Conservation (phyloP, 106 monocot genomes). For the Amphibolis antarctica region DNA sequence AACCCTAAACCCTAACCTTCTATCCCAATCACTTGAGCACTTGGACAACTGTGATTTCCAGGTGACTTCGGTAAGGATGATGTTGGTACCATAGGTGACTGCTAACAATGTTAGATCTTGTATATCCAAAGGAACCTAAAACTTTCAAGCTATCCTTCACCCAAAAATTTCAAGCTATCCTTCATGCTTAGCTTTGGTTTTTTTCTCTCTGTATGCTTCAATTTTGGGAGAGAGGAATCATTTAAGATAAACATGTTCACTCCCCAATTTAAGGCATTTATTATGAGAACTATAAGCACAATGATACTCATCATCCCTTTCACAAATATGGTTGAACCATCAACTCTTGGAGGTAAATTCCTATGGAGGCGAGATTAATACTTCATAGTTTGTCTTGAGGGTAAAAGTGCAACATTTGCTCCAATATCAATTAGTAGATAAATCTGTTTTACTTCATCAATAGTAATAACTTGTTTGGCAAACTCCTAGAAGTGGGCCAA, state of each 20-base stretch:
- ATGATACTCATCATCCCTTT: conserved; percentile 99
- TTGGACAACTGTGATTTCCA: no score
- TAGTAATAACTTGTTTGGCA: conserved; percentile 97
- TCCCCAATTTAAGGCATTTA: conserved; percentile 64
- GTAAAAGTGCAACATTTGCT: conserved; percentile 84
- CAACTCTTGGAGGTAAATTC: conserved; percentile 78
- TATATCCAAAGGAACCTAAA: conserved; percentile 78
- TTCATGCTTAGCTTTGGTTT: conserved; percentile 86
- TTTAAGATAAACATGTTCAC: conserved; percentile 82
- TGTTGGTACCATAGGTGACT: conserved; percentile 93
- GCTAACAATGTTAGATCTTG: conserved; percentile 91
- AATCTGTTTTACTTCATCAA: conserved; percentile 96
- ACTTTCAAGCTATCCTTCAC: no score
- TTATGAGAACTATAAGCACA: conserved; percentile 55
- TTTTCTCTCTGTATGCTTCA: conserved; percentile 61
- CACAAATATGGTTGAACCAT: conserved; percentile 87
- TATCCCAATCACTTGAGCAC: no score
- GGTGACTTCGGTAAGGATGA: conserved; percentile 96
- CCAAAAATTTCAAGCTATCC: conserved; percentile 86
- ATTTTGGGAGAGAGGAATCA: conserved; percentile 65
- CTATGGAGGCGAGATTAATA: conserved; percentile 86
- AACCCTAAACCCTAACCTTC: conserved; percentile 97
- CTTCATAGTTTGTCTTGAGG: conserved; percentile 89
- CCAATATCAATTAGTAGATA: conserved; percentile 92
- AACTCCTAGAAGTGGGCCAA: no score